Base-by-base conservation (phyloP, 345 rosid species). In the Angophora floribunda region DNA sequence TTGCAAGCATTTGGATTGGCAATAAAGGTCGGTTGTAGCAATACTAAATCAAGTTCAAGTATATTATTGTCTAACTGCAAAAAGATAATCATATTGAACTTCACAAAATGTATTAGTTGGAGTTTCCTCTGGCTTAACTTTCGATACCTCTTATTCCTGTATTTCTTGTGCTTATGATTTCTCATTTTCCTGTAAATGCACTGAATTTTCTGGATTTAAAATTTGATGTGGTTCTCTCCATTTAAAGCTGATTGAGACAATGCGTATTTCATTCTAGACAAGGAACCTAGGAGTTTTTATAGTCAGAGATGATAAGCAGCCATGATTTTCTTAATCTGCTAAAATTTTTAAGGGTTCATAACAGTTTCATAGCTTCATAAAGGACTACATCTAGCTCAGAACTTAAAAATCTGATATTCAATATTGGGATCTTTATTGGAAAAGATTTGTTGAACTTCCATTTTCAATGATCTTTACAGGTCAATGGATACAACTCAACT, bases 1-100 rank as follows among this genome's bases (percentile, higher is more conserved):
- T 97, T 97, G 87, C 94, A 92, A 90, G 92, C 95, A 87, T 97
- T 97, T 93, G 97, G 97, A 90, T 89, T 89, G 89, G 99, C 95
- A 88, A 91, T 92, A 63, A 95, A 95, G 98, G 99, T 97, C 88
- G 53, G 93, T 91, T 90, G 86, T 87, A 28, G 52, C 78, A 21
- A 30, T n/a, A 65, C 78, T 65, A 28, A n/a, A 65, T 65, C 41
- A 65, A 65, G 7, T 30, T 36, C 19, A 14, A 65, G 41, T n/a
- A 65, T 7, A 65, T 65, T 65, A 32, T n/a, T 13, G 78, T 65
- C 36, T 65, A 65, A 65, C 78, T 13, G 41, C 45, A 6, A 70
- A 70, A 70, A 67, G 0, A 70, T 32, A 32, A 22, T 70, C 32
- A 45, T 70, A 32, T 70, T 70, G 80, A 70, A 61, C 67, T 61